A percentile compares a stretch with the other conserved stretches of the same genome.
phyloP scores from a whole-genome alignment of 1,284 basidiomycete genomes.

The Xanthoconium separans region DNA sequence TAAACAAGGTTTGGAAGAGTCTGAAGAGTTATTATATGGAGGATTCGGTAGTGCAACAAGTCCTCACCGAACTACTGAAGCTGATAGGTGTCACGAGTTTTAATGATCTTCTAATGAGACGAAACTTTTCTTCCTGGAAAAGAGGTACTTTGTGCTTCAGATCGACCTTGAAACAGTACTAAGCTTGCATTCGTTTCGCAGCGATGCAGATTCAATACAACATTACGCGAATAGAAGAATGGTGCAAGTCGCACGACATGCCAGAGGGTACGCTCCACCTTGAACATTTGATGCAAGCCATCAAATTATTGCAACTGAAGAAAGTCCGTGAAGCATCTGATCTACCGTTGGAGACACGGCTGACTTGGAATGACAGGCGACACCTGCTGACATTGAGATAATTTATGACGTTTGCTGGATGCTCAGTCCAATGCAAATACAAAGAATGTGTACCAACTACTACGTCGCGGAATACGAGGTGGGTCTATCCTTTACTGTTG shows the following conservation, averaged over 20 bases:
- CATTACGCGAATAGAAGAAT: constrained; percentile 96
- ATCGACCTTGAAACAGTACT: background rate
- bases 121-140: constrained; percentile 99
- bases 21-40: constrained; percentile 99
- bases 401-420: constrained; percentile 99
- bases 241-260: constrained; percentile 99
- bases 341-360: constrained; percentile 2
- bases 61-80: constrained; percentile 94
- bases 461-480: constrained; percentile 99
- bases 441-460: constrained; percentile 98
- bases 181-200: constrained; percentile 32
- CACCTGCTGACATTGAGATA: constrained; percentile 93
- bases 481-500: constrained; percentile 20
- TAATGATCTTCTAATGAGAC: constrained; percentile 97
- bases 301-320: constrained; percentile 97
- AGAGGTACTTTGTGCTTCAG: constrained; percentile 61
- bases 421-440: constrained; percentile 98
- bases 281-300: constrained; percentile 99
- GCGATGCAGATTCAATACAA: constrained; percentile 99
- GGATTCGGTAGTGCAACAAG: constrained; percentile 96
- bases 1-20: constrained; percentile 99
- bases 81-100: constrained; percentile 97
- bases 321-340: constrained; percentile 60
- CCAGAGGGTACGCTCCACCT: constrained; percentile 97
- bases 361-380: constrained; percentile 54